Conservation (phyloP, 495 filamentous ascomycete genomes). For the Hypomontagnella submonticulosa region DNA sequence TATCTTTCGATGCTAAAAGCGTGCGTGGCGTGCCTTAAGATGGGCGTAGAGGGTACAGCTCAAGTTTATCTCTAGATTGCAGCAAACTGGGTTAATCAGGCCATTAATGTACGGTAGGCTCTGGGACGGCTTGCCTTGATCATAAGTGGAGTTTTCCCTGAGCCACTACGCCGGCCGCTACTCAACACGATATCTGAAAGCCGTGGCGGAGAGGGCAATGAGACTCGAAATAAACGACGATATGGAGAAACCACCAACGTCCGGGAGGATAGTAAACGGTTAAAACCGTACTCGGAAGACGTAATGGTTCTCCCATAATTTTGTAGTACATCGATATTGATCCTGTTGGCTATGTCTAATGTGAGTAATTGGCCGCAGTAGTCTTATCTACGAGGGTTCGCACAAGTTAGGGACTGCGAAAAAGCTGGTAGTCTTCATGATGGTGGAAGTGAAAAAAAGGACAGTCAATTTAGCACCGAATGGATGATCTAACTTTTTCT, state of each 20-base stretch:
- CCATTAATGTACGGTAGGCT: constrained; percentile 1
- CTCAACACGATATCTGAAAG: constrained; percentile 11
- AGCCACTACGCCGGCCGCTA: constrained; percentile 10
- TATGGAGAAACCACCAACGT: neutral
- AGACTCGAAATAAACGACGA: constrained; percentile 1
- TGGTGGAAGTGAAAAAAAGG: too few relatives aligned
- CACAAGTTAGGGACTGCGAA: too few relatives aligned
- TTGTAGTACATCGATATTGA: too few relatives aligned
- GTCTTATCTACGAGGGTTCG: neutral
- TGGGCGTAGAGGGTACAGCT: neutral
- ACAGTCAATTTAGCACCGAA: too few relatives aligned
- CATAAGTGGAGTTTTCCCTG: constrained; percentile 5
- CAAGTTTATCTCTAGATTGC: constrained; percentile 12
- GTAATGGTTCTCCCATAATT: too few relatives aligned
- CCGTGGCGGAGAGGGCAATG: neutral
- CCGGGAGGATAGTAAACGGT: constrained; percentile 3
- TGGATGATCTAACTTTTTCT: neutral
- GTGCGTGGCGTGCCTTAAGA: constrained; percentile 5
- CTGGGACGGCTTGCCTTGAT: constrained; percentile 8
- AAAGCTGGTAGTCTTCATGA: too few relatives aligned
- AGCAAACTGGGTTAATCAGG: constrained; percentile 11
- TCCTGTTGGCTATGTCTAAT: too few relatives aligned
- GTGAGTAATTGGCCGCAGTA: too few relatives aligned
- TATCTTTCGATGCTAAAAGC: constrained; percentile 4
- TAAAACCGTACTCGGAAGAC: constrained; percentile 2